phyloP scores from a whole-genome alignment of 2,329 filamentous ascomycete species.

The Ophiostoma novo-ulmi region DNA sequence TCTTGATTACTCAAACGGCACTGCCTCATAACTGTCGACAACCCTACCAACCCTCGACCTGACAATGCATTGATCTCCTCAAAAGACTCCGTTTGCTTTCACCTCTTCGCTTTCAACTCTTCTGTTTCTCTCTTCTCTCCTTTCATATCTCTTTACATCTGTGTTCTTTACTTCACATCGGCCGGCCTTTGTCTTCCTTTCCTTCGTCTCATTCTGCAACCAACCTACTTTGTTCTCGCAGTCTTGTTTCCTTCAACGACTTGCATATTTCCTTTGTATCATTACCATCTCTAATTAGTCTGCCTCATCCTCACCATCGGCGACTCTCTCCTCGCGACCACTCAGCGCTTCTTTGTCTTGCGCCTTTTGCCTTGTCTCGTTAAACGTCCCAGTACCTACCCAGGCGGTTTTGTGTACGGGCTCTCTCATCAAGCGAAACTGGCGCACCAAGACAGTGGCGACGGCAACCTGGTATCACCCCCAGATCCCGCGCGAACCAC shows the following conservation, averaged over 20 bases:
- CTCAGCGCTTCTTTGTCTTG: neutral
- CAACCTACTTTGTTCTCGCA: neutral
- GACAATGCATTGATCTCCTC: conserved; percentile 20
- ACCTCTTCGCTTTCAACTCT: neutral
- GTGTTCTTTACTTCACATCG: conserved; percentile 5
- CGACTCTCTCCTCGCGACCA: neutral
- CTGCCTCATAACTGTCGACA: neutral
- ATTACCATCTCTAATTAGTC: neutral
- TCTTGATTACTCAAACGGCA: neutral
- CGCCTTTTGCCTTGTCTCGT: neutral
- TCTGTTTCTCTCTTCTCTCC: conserved; percentile 12
- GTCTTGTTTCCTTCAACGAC: conserved; percentile 3
- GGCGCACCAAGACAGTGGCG: conserved; percentile 16
- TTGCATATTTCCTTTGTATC: neutral
- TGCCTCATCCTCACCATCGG: neutral
- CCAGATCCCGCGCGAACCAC: conserved; percentile 14
- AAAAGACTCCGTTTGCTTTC: conserved; percentile 6
- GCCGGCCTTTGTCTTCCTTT: conserved; percentile 24
- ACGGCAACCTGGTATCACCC: conserved; percentile 12
- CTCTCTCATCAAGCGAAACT: conserved; percentile 16
- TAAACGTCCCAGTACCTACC: conserved; percentile 11
- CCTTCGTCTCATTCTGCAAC: neutral
- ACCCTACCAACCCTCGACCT: neutral
- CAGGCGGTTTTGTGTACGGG: conserved; percentile 20
- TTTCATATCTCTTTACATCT: neutral